phyloP scores from a whole-genome alignment of 140 eudicot species.

The Senecio squalidus region DNA sequence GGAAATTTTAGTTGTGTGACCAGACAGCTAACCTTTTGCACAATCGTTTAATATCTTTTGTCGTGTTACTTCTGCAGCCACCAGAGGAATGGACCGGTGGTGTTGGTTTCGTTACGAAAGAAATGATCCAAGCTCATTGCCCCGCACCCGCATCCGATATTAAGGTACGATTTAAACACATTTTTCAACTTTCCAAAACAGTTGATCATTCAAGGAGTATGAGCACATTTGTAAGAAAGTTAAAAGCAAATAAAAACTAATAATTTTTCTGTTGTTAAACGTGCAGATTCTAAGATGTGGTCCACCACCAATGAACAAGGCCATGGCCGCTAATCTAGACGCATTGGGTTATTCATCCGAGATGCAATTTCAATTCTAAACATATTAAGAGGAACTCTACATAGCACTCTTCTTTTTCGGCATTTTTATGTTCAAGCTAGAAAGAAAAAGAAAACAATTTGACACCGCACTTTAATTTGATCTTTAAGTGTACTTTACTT shows the following conservation, averaged over 20 bases:
- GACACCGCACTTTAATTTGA: constrained; percentile 14
- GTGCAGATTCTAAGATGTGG: constrained; percentile 88
- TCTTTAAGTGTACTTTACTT: constrained; percentile 16
- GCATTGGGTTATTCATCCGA: constrained; percentile 73
- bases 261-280: background rate
- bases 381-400: constrained; percentile 4
- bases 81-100: constrained; percentile 94
- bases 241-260: background rate
- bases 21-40: background rate
- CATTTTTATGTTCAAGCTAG: constrained; percentile 14
- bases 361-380: constrained; percentile 89
- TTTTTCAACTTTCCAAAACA: background rate
- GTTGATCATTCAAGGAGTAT: background rate
- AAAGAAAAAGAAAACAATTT: constrained; percentile 10
- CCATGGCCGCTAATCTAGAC: constrained; percentile 94
- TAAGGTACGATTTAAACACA: constrained; percentile 38
- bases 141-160: constrained; percentile 86
- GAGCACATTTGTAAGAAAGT: background rate
- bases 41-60: background rate
- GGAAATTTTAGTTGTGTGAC: background rate
- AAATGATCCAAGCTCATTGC: constrained; percentile 87
- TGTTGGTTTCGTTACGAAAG: constrained; percentile 86
- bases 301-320: constrained; percentile 99
- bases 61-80: constrained; percentile 47
- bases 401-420: background rate